phyloP scores from a whole-genome alignment of 495 filamentous ascomycete genomes.

The Margaritispora aquatica region DNA sequence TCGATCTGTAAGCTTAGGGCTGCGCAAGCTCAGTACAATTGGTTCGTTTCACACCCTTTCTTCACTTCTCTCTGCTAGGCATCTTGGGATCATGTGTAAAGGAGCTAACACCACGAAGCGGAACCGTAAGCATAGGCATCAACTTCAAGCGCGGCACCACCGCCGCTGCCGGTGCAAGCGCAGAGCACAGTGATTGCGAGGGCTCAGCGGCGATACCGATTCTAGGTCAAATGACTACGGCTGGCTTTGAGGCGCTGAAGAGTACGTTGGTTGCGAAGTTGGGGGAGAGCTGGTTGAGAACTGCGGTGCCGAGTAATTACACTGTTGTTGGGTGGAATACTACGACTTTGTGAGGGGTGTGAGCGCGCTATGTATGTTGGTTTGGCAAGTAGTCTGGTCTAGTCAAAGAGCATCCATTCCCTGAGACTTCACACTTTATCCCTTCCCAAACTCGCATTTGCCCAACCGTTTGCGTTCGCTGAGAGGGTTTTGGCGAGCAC shows the following conservation, averaged over 20 bases:
- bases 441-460: too few species aligned
- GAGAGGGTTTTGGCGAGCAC: too few species aligned
- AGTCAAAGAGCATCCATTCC: too few species aligned
- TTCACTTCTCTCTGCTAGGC: neutral
- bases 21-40: slow-evolving; percentile 22
- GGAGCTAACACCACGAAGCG: neutral
- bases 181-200: slow-evolving; percentile 9
- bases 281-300: slow-evolving; percentile 3
- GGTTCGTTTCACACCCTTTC: neutral
- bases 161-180: neutral
- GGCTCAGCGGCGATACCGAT: slow-evolving; percentile 10
- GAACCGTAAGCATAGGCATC: slow-evolving; percentile 7
- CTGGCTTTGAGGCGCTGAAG: neutral
- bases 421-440: too few species aligned
- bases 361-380: too few species aligned
- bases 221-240: slow-evolving; percentile 1
- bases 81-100: neutral
- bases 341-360: neutral
- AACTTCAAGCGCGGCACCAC: slow-evolving; percentile 6
- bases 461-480: too few species aligned
- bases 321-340: slow-evolving; percentile 10
- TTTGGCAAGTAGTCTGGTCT: too few species aligned
- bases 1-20: slow-evolving; percentile 39
- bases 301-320: slow-evolving; percentile 7
- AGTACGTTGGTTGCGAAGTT: neutral